A percentile compares a stretch with the other conserved stretches of the same genome.
Evolutionary conservation across 495 filamentous ascomycete genomes (phyloP).

Genomic region (Aspergillus nidulans): DNA sequence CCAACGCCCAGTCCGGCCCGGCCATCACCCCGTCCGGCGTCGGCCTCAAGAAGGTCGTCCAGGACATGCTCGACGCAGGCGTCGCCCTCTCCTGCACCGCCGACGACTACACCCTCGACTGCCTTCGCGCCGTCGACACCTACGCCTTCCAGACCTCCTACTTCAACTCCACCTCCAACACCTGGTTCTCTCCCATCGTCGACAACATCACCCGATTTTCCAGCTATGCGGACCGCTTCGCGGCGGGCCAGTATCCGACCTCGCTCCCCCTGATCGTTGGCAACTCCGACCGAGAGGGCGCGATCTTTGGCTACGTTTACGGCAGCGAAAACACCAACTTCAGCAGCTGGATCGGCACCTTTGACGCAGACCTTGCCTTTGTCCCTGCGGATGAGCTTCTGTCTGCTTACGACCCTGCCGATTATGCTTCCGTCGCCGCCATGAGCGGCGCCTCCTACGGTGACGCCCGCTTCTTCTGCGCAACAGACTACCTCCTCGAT

Average conservation of each 20-base stretch:
- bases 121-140: conserved; percentile 21
- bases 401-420: conserved; percentile 16
- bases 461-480: conserved; percentile 25
- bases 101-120: conserved; percentile 19
- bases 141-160: conserved; percentile 23
- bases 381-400: conserved; percentile 19
- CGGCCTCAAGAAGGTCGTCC: conserved; percentile 17
- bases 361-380: conserved; percentile 23
- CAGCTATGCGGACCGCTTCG: conserved; percentile 22
- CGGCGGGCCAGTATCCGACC: conserved; percentile 17
- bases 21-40: conserved; percentile 18
- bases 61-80: conserved; percentile 19
- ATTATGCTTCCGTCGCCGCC: conserved; percentile 20
- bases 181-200: conserved; percentile 23
- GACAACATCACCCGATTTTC: conserved; percentile 24
- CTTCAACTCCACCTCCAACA: conserved; percentile 28
- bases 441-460: conserved; percentile 28
- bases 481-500: conserved; percentile 21
- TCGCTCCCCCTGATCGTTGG: conserved; percentile 25
- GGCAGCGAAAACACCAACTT: conserved; percentile 23
- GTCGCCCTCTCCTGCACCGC: conserved; percentile 20
- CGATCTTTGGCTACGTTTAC: conserved; percentile 21
- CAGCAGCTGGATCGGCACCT: conserved; percentile 22
- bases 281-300: conserved; percentile 25
- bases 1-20: conserved; percentile 24